These are phyloP conservation scores for Ogataea haglerorum DNA, from an alignment of 805 yeast species.

Conservation along the genomic window DNA sequence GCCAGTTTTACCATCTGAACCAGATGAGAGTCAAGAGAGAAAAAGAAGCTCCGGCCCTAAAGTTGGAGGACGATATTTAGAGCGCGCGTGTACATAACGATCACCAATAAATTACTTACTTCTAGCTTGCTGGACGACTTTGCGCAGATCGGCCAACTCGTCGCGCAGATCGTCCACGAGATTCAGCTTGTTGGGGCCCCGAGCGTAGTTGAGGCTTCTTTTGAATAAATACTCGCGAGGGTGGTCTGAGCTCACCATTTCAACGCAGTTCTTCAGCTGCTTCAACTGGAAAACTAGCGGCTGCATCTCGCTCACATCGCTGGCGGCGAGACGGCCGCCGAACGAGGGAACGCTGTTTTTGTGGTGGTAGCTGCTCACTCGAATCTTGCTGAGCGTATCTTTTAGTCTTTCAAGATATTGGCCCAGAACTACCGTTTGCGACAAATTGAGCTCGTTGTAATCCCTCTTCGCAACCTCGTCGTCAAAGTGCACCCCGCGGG, in stretches of 20 bases:
- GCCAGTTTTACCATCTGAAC: slow-evolving; percentile 24
- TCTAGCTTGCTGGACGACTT: slow-evolving; percentile 7
- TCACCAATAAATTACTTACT: slow-evolving; percentile 1
- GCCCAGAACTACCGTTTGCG: slow-evolving; percentile 16
- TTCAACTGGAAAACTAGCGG: slow-evolving; percentile 33
- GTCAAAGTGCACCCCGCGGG: slow-evolving; percentile 26
- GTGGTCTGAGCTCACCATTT: slow-evolving; percentile 32
- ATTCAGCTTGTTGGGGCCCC: slow-evolving; percentile 19
- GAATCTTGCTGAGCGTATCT: slow-evolving; percentile 26
- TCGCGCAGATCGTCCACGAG: slow-evolving; percentile 28
- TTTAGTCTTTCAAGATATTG: slow-evolving; percentile 31
- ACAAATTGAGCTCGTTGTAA: slow-evolving; percentile 11
- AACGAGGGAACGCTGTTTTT: slow-evolving; percentile 9
- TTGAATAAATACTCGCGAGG: slow-evolving; percentile 34
- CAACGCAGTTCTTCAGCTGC: slow-evolving; percentile 31
- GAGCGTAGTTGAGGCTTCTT: slow-evolving; percentile 22
- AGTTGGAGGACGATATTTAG: neutral
- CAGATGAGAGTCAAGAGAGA: slow-evolving; percentile 19
- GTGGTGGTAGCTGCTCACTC: slow-evolving; percentile 26
- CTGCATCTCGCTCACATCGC: slow-evolving; percentile 33
- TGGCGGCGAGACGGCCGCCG: slow-evolving; percentile 14
- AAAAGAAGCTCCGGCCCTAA: slow-evolving; percentile 1
- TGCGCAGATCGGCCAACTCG: slow-evolving; percentile 22
- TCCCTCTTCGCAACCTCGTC: slow-evolving; percentile 17
- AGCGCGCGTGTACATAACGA: slow-evolving; percentile 1